Percentiles rank a stretch among this genome's conserved stretches.
Evolutionary conservation across 495 filamentous ascomycete species (phyloP).

Genomic region (Arthonia radiata): DNA sequence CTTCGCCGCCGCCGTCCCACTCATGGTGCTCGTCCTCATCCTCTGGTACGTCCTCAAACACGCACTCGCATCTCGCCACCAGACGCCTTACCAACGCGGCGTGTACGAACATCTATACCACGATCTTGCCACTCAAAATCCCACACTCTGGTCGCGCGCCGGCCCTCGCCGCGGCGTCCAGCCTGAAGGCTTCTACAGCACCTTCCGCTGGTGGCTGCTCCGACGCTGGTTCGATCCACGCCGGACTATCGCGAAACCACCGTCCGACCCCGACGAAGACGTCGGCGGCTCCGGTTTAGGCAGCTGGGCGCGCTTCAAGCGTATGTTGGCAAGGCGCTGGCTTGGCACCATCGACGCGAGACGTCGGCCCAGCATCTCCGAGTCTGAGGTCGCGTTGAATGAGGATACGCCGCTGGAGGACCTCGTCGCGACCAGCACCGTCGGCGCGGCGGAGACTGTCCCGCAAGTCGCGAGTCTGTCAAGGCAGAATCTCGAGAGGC

Average conservation of each 20-base stretch:
- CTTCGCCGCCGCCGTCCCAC: constrained; percentile 20
- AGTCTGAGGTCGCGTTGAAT: constrained; percentile 5
- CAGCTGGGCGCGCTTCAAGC: constrained; percentile 19
- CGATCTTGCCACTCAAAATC: constrained; percentile 19
- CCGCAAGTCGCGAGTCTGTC: constrained; percentile 7
- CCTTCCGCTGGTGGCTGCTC: constrained; percentile 23
- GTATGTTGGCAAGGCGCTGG: constrained; percentile 19
- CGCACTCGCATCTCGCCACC: constrained; percentile 16
- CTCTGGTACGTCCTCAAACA: constrained; percentile 27
- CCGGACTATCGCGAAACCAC: constrained; percentile 9
- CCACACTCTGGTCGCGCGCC: constrained; percentile 21
- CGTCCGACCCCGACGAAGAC: constrained; percentile 11
- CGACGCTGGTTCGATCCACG: constrained; percentile 18
- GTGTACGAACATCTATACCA: constrained; percentile 25
- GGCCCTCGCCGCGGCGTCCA: constrained; percentile 19
- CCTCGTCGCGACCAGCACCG: constrained; percentile 6
- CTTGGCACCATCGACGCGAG: constrained; percentile 12
- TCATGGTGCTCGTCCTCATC: constrained; percentile 20
- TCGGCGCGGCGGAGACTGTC: constrained; percentile 8
- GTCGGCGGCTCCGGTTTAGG: constrained; percentile 12
- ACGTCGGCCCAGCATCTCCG: constrained; percentile 5
- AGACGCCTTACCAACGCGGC: constrained; percentile 23
- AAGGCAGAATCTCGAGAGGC: constrained; percentile 2
- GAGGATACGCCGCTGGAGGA: constrained; percentile 5
- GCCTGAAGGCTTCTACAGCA: constrained; percentile 11